Base-by-base conservation (phyloP, 164 flowering plant genomes). In the Sedum album region DNA sequence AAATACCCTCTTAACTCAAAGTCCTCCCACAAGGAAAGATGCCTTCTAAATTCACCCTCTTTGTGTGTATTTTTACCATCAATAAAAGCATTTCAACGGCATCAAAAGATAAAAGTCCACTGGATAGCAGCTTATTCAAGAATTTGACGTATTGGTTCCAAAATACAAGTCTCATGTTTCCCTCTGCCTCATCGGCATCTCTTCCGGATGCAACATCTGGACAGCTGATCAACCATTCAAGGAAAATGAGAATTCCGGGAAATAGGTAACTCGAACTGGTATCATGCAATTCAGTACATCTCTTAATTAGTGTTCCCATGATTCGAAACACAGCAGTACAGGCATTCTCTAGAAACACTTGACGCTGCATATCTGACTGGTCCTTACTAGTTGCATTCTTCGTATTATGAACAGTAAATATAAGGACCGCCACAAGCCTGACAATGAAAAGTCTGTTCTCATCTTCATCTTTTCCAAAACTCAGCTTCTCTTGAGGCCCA, bases 211-310 rank as follows among this genome's bases (percentile, higher is more conserved):
- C 91, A 74, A 91, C 70, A 77, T 95, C 93, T 20, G 85, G 89
- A 68, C 71, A 80, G 76, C 87, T 84, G 31, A 97, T 97, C 76
- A 95, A 74, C 99, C 99, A 95, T 72, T 95, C 99, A 21, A 92
- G 79, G 74, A 92, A 95, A 55, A 95, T 88, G 71, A 95, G 69
- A 76, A 90, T 77, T 48, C 92, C 92, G 65, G 96, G 93, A 66
- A 92, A 78, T 5, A 92, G 80, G 68, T 55, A 90, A 78, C 96
- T 92, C 65, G 84, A 80, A 42, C 86, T 80, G 67, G 86, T 79
- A 77, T 88, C 91, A 26, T 68, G 73, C 66, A 91, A 79, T 77
- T 86, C 85, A 48, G 70, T 62, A 70, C 88, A 88, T 35, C 92
- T 77, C 73, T 83, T 79, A 21, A 95, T 31, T 31, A 95, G 73